These are phyloP conservation scores for Amauroascus verrucosus DNA, from an alignment of 2,329 filamentous ascomycete genomes.

Conservation along the genomic window DNA sequence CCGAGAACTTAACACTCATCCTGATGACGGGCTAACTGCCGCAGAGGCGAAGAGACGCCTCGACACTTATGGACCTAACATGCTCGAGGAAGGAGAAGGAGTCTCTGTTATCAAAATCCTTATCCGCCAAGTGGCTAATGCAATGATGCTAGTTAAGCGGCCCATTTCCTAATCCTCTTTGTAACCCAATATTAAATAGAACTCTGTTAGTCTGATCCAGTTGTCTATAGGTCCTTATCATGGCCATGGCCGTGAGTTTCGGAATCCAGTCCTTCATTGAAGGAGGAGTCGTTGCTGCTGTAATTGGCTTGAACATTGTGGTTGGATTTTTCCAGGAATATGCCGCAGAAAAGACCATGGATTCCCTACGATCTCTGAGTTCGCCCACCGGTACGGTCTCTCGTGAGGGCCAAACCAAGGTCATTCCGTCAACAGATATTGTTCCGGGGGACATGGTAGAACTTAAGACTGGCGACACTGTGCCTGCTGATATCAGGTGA, in stretches of 20 bases:
- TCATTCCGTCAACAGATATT: constrained; percentile 45
- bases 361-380: constrained; percentile 42
- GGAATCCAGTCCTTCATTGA: constrained; percentile 52
- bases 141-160: constrained; percentile 51
- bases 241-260: constrained; percentile 49
- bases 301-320: constrained; percentile 49
- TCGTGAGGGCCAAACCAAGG: constrained; percentile 40
- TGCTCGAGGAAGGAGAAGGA: constrained; percentile 55
- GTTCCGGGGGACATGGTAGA: constrained; percentile 52
- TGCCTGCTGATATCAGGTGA: constrained; percentile 38
- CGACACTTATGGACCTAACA: constrained; percentile 49
- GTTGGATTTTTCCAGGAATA: constrained; percentile 49
- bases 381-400: constrained; percentile 44
- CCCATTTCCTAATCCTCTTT: constrained; percentile 16
- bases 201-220: constrained; percentile 21
- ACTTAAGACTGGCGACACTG: constrained; percentile 39
- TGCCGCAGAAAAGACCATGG: constrained; percentile 46
- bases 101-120: constrained; percentile 61
- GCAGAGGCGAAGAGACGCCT: constrained; percentile 47
- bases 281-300: constrained; percentile 48
- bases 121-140: constrained; percentile 56
- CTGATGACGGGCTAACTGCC: constrained; percentile 46
- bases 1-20: constrained; percentile 45
- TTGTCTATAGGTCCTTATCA: constrained; percentile 36
- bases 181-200: constrained; percentile 7